phyloP scores from a whole-genome alignment of 2,329 filamentous ascomycete species.

The Colletotrichum filicis region DNA sequence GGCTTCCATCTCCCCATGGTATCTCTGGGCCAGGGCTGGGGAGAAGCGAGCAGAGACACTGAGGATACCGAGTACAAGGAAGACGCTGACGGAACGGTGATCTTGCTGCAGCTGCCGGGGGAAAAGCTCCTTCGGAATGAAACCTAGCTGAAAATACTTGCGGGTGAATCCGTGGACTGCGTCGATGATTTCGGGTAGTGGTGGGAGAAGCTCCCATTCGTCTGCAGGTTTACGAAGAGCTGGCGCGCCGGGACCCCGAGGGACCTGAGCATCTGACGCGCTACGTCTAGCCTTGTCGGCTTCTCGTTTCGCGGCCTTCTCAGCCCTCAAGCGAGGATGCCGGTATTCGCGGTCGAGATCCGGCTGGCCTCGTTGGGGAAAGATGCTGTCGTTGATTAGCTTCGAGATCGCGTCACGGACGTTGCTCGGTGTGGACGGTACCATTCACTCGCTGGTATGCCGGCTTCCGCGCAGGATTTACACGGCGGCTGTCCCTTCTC shows the following conservation, averaged over 20 bases:
- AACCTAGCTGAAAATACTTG: constrained; percentile 69
- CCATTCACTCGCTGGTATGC: constrained; percentile 61
- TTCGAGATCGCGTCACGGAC: neutral
- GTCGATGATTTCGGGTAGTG: constrained; percentile 60
- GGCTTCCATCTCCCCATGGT: constrained; percentile 62
- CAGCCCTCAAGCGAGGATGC: constrained; percentile 62
- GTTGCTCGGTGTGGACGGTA: constrained; percentile 40
- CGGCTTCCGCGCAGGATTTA: constrained; percentile 61
- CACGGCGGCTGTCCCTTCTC: constrained; percentile 61
- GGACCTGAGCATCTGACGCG: constrained; percentile 42
- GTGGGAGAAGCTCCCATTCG: constrained; percentile 62
- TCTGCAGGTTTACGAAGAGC: constrained; percentile 43
- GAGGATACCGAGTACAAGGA: constrained; percentile 65
- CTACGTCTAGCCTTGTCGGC: constrained; percentile 49
- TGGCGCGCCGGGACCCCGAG: constrained; percentile 23
- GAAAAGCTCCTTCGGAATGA: constrained; percentile 66
- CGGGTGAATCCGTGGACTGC: constrained; percentile 63
- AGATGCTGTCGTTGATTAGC: constrained; percentile 51
- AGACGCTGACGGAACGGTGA: constrained; percentile 61
- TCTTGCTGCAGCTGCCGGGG: constrained; percentile 57
- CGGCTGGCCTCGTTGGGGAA: constrained; percentile 62
- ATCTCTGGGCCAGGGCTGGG: constrained; percentile 56
- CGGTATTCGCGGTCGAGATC: constrained; percentile 67
- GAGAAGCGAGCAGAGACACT: constrained; percentile 68
- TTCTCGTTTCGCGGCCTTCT: constrained; percentile 55